Conservation (phyloP, 768 basidiomycete genomes). For the Suillus hirtellus region DNA sequence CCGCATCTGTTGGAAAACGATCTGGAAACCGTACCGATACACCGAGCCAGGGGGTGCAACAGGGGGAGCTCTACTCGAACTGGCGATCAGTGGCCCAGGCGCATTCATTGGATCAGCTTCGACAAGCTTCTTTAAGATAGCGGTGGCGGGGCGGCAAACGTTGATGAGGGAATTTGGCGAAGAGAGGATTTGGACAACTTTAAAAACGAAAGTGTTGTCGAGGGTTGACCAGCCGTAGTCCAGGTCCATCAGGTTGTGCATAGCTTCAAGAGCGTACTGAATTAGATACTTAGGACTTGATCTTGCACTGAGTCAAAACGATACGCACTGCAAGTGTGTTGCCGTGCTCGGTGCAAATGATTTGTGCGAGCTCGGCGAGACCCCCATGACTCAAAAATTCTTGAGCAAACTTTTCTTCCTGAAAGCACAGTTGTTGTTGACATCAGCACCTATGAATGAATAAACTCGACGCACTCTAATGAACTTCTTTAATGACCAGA, state of each 20-base stretch:
- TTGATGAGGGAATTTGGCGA: conserved; percentile 80
- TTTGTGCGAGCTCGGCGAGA: conserved; percentile 64
- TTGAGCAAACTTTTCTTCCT: conserved; percentile 84
- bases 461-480: conserved; percentile 56
- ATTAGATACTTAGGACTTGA: conserved; percentile 1
- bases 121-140: conserved; percentile 86
- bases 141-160: conserved; percentile 87
- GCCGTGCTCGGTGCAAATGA: conserved; percentile 67
- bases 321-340: conserved; percentile 80
- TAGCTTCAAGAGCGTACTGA: conserved; percentile 81
- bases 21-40: conserved; percentile 80
- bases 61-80: conserved; percentile 60
- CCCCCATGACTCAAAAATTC: conserved; percentile 79
- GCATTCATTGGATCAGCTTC: conserved; percentile 78
- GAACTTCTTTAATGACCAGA: conserved; percentile 79
- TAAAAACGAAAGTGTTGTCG: conserved; percentile 69
- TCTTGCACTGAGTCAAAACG: background rate
- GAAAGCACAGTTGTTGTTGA: conserved; percentile 12
- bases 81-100: conserved; percentile 55
- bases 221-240: conserved; percentile 83
- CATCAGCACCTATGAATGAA: background rate
- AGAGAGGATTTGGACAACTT: conserved; percentile 76
- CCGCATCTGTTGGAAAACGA: conserved; percentile 82
- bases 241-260: conserved; percentile 88
- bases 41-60: conserved; percentile 64